Percentiles rank a stretch among this genome's conserved stretches.
Evolutionary conservation across 176 grass and related monocot species (phyloP).

Genomic region (Saccharum officinarum): DNA sequence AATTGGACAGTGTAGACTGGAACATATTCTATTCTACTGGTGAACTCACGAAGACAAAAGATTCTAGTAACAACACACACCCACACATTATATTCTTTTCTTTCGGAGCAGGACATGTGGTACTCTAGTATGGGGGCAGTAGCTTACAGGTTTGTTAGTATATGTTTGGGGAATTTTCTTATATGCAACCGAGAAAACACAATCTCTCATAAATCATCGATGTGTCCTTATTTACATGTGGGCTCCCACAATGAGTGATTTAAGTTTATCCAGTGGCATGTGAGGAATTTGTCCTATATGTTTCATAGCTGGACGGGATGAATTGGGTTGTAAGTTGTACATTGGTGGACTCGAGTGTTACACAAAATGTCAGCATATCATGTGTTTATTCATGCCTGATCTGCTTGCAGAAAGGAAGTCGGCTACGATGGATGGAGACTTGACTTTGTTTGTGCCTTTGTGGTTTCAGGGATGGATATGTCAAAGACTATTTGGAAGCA

Average conservation of each 20-base stretch:
- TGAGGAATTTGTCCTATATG: background rate
- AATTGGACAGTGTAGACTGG: too few species aligned
- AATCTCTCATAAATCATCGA: background rate
- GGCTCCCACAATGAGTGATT: background rate
- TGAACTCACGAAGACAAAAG: too few species aligned
- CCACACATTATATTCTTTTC: background rate
- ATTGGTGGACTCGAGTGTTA: background rate
- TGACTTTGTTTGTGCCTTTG: conserved; percentile 98
- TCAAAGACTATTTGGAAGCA: conserved; percentile 95
- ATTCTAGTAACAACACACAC: background rate
- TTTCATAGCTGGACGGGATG: background rate
- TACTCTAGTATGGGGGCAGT: background rate
- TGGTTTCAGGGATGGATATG: conserved; percentile 99
- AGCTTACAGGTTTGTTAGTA: conserved; percentile 3
- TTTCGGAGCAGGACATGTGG: conserved; percentile 1
- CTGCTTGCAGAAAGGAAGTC: conserved; percentile 72
- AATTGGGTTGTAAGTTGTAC: conserved; percentile 10
- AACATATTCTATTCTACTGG: too few species aligned
- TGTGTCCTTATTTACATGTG: background rate
- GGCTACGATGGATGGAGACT: conserved; percentile 99
- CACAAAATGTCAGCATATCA: background rate
- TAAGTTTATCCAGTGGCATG: too few species aligned
- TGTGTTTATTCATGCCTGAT: conserved; percentile 18
- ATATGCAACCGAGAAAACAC: background rate
- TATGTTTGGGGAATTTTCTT: background rate